Conservation (phyloP, 768 basidiomycete genomes). For the Panaeolus papilionaceus region DNA sequence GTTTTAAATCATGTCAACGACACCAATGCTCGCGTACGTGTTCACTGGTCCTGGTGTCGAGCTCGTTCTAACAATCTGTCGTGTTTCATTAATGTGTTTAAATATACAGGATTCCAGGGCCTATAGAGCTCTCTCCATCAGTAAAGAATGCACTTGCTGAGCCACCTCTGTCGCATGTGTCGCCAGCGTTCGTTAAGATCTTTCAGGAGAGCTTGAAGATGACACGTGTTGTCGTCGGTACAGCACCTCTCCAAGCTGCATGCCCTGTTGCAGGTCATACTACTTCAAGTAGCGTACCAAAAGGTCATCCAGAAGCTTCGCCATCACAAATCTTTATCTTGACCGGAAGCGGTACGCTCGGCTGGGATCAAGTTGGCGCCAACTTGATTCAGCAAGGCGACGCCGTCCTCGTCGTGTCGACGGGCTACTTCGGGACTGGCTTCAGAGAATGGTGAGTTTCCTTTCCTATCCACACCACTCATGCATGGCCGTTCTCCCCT, state of each 20-base stretch:
- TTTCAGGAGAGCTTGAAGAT: constrained; percentile 91
- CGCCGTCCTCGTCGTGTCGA: constrained; percentile 76
- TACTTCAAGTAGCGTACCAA: neutral
- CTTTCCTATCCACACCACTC: neutral
- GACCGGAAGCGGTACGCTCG: constrained; percentile 93
- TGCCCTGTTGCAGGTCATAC: neutral
- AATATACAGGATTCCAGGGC: constrained; percentile 60
- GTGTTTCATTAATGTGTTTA: neutral
- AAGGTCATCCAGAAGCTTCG: neutral
- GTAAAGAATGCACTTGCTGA: constrained; percentile 95
- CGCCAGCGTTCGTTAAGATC: constrained; percentile 84
- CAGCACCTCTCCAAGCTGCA: constrained; percentile 31
- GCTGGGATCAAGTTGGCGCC: constrained; percentile 93
- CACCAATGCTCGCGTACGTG: constrained; percentile 9
- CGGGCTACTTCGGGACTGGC: constrained; percentile 92
- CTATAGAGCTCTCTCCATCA: constrained; percentile 64
- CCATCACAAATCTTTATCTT: constrained; percentile 85
- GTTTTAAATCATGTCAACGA: neutral
- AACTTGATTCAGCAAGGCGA: constrained; percentile 87
- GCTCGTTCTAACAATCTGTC: neutral
- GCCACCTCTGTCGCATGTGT: constrained; percentile 88
- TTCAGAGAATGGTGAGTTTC: constrained; percentile 80
- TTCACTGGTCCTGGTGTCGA: neutral
- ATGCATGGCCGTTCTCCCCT: neutral
- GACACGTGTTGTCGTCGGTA: constrained; percentile 53